Conservation (phyloP, 305 asterid genomes). For the Fraxinus sp. region DNA sequence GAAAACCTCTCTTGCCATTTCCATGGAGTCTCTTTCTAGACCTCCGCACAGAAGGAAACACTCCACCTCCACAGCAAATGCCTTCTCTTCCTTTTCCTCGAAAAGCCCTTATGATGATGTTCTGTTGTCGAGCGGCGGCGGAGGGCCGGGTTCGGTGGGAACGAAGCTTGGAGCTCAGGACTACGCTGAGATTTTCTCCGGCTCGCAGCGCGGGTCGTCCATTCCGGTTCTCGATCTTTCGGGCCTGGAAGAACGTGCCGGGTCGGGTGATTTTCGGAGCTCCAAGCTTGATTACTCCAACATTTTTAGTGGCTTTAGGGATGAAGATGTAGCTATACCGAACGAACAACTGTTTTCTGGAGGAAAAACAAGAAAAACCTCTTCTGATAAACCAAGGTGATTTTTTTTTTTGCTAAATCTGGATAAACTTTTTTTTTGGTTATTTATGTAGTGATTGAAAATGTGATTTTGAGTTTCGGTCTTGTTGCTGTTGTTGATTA, state of each 20-base stretch:
- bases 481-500: neutral
- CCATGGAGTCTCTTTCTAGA: conserved; percentile 61
- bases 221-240: conserved; percentile 85
- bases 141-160: conserved; percentile 17
- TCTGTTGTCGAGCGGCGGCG: conserved; percentile 33
- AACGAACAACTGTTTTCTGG: conserved; percentile 49
- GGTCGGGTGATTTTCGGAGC: conserved; percentile 31
- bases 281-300: conserved; percentile 61
- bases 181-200: conserved; percentile 73
- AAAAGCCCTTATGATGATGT: conserved; percentile 74
- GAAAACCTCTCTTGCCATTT: conserved; percentile 19
- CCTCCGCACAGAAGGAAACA: conserved; percentile 65
- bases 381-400: conserved; percentile 28
- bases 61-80: conserved; percentile 32
- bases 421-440: neutral
- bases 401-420: conserved; percentile 2
- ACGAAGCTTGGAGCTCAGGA: conserved; percentile 36
- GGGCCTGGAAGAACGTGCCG: conserved; percentile 43
- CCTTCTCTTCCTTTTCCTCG: conserved; percentile 44
- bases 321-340: conserved; percentile 54
- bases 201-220: conserved; percentile 42
- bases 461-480: neutral
- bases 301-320: conserved; percentile 63
- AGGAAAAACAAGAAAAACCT: conserved; percentile 23
- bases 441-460: conserved; percentile 5